Percentiles rank a stretch among this genome's conserved stretches.
phyloP scores from a whole-genome alignment of 148 eudicot genomes.

The Heliosperma pusillum region DNA sequence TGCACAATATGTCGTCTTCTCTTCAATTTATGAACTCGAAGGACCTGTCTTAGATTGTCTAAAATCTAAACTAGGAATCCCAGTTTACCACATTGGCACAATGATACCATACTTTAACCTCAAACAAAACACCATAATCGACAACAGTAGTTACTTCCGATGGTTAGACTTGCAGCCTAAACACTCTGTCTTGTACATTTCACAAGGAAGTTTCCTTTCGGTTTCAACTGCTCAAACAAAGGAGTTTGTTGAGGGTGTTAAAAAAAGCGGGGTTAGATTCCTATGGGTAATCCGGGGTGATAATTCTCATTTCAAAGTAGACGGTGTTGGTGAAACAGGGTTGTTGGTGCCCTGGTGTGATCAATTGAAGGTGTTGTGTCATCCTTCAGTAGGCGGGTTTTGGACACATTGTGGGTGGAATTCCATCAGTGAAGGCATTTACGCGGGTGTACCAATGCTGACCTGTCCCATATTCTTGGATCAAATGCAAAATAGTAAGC shows the following conservation, averaged over 20 bases:
- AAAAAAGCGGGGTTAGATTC: conserved; percentile 27
- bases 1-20: too few species aligned
- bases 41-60: conserved; percentile 9
- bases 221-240: conserved; percentile 48
- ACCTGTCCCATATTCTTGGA: conserved; percentile 37
- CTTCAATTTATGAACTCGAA: too few species aligned
- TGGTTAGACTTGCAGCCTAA: too few species aligned
- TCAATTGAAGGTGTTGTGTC: conserved; percentile 8
- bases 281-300: conserved; percentile 42
- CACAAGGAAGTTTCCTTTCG: conserved; percentile 66
- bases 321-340: conserved; percentile 18
- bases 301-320: conserved; percentile 21
- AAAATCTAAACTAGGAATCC: conserved; percentile 26
- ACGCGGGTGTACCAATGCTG: conserved; percentile 44
- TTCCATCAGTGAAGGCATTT: too few species aligned
- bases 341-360: conserved; percentile 60
- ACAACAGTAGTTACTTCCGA: conserved; percentile 26
- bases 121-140: neutral
- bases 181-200: too few species aligned
- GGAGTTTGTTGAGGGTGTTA: conserved; percentile 48
- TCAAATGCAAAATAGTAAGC: conserved; percentile 23
- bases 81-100: conserved; percentile 49
- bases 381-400: too few species aligned
- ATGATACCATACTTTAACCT: conserved; percentile 41
- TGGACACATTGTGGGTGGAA: too few species aligned